These are phyloP conservation scores for Oldenlandia corymbosa DNA, from an alignment of 257 asterid genomes.

Conservation along the genomic window DNA sequence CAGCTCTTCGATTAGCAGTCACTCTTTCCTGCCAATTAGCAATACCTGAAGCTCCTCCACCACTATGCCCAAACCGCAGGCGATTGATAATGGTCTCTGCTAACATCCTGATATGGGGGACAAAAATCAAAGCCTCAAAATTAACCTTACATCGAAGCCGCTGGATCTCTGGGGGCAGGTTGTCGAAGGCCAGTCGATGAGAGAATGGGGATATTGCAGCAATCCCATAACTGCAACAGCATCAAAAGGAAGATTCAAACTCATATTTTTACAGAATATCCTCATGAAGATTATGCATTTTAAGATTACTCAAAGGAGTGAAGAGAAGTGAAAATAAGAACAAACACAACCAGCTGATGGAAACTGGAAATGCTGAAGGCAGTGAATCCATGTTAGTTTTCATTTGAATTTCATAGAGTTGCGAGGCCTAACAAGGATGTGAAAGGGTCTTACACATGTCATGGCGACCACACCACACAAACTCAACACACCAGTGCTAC, in stretches of 20 bases:
- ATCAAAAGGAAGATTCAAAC: not conserved
- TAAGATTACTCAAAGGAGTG: not conserved
- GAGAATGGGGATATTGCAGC: constrained; percentile 46
- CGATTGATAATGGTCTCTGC: constrained; percentile 35
- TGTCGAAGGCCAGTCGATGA: constrained; percentile 43
- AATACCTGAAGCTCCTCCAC: constrained; percentile 15
- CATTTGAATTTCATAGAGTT: not conserved
- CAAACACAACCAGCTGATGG: not conserved
- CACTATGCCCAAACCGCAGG: constrained; percentile 24
- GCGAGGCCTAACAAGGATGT: not conserved
- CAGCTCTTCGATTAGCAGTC: constrained; percentile 25
- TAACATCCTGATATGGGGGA: constrained; percentile 35
- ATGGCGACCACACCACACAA: not conserved
- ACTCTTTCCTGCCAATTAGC: not conserved
- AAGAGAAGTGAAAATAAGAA: not conserved
- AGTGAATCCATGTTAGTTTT: not conserved
- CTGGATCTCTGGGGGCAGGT: constrained; percentile 37
- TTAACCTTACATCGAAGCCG: constrained; percentile 42
- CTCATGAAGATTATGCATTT: not conserved
- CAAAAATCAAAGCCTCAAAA: constrained; percentile 35
- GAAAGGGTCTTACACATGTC: not conserved
- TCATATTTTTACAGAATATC: not conserved
- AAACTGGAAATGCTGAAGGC: not conserved
- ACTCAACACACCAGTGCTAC: not conserved
- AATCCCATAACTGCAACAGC: constrained; percentile 35